Evolutionary conservation across 2,329 filamentous ascomycete genomes (phyloP), one percentile per base, ranked within the genome.

Genomic region (Colletotrichum sp.): DNA sequence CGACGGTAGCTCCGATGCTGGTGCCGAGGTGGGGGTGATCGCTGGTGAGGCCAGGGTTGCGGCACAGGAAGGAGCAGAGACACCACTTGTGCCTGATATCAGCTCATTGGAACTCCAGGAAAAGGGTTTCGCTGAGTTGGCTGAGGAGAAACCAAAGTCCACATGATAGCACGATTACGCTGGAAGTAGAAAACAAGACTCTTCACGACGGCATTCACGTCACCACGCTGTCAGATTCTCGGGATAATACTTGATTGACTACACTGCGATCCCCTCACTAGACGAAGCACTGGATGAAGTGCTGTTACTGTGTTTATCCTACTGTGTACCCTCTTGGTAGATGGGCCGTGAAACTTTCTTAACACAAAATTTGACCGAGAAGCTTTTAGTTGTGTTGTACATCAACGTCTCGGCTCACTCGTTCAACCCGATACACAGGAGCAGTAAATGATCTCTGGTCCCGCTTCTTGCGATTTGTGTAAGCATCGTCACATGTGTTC

Each of bases 71-170:
- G 34, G 32, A 8, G 12, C 11, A 15, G 89, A 91, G 61, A 89
- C 88, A 9, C 84, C 88, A 36, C 83, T 89, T 7, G 86, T 89
- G 34, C 88, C 88, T 3, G 88, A 90, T 74, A 80, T 77, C 25
- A 80, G 81, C 63, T 89, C 87, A 4, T 86, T 87, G 68, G 88
- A 88, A 32, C 83, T 94, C 59, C 87, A 91, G 75, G 85, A 87
- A 69, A 90, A 89, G 71, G 90, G 91, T 0, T 91, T 93, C 80
- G 91, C 89, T 34, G 48, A 73, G 57, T 27, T 75, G 9, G 55
- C 52, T n/a, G 27, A 25, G 1, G 83, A 90, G 80, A 88, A 76
- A 68, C 4, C 66, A 25, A 48, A 48, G 48, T 19, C 39, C 9
- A 59, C 55, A 2, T 59, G 55, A 59, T 22, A 8, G 6, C 55